A percentile compares a stretch with the other conserved stretches of the same genome.
Evolutionary conservation across 2,329 filamentous ascomycete genomes (phyloP).

Genomic region (Fusarium annulatum): DNA sequence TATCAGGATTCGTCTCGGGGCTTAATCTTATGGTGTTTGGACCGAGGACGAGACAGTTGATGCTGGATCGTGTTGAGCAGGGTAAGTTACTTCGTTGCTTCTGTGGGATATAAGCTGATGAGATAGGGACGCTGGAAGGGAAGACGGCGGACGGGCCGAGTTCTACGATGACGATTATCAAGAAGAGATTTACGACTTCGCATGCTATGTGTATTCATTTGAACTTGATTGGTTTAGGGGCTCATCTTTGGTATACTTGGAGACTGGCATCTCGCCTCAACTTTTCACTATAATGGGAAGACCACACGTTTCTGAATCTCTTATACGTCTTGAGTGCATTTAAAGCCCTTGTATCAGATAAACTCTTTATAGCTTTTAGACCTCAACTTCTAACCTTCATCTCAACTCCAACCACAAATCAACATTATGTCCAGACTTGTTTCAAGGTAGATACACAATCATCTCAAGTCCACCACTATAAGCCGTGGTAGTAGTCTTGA

Average conservation of each 20-base stretch:
- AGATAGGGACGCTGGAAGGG: slow-evolving; percentile 22
- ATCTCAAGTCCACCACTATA: slow-evolving; percentile 49
- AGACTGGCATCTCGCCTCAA: slow-evolving; percentile 41
- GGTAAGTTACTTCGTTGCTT: slow-evolving; percentile 10
- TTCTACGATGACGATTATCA: slow-evolving; percentile 33
- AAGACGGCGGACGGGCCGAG: slow-evolving; percentile 21
- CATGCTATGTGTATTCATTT: slow-evolving; percentile 58
- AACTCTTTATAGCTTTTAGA: not conserved
- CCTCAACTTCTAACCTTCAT: not conserved
- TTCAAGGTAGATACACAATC: slow-evolving; percentile 37
- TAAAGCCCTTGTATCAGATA: not conserved
- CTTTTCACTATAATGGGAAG: not conserved
- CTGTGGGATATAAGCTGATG: not conserved
- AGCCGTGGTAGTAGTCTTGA: slow-evolving; percentile 54
- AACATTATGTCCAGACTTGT: rapidly evolving
- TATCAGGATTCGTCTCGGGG: slow-evolving; percentile 47
- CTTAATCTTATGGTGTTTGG: slow-evolving; percentile 53
- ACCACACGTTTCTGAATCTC: not conserved
- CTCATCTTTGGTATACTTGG: slow-evolving; percentile 47
- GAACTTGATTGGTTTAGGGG: slow-evolving; percentile 52
- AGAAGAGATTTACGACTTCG: slow-evolving; percentile 48
- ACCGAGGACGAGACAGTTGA: slow-evolving; percentile 48
- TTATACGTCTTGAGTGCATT: too few relatives aligned
- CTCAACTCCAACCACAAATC: slow-evolving; percentile 34
- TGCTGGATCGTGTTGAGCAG: slow-evolving; percentile 44